phyloP scores from a whole-genome alignment of 805 yeast genomes.

The Myxozyma neotropica region DNA sequence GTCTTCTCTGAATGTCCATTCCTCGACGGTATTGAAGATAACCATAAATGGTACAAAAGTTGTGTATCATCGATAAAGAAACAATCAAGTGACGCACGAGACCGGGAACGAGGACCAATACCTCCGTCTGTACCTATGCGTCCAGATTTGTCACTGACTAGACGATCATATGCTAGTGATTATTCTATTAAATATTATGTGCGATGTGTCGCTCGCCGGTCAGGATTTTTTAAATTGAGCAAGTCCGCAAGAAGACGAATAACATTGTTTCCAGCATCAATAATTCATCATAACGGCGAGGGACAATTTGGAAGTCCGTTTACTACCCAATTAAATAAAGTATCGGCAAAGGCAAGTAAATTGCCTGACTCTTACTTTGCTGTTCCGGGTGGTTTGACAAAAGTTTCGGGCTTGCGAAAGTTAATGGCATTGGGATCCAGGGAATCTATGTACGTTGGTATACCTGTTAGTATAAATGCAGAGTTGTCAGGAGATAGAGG shows the following conservation, averaged over 20 bases:
- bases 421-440: constrained; percentile 1
- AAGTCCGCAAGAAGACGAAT: background rate
- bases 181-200: constrained; percentile 4
- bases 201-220: constrained; percentile 5
- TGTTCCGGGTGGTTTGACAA: constrained; percentile 10
- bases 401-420: constrained; percentile 7
- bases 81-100: background rate
- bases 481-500: background rate
- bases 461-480: background rate
- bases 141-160: constrained; percentile 13
- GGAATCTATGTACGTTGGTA: constrained; percentile 6
- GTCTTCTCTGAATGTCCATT: constrained; percentile 5
- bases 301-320: background rate
- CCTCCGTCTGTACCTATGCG: background rate
- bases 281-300: background rate
- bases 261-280: constrained; percentile 1
- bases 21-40: background rate
- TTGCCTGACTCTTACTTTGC: constrained; percentile 23
- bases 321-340: background rate
- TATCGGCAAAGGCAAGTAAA: constrained; percentile 11
- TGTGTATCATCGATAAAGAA: background rate
- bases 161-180: background rate
- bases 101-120: background rate
- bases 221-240: constrained; percentile 8
- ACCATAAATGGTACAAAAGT: background rate